These are phyloP conservation scores for Neurospora sp. DNA, from an alignment of 495 filamentous ascomycete species.

Conservation along the genomic window DNA sequence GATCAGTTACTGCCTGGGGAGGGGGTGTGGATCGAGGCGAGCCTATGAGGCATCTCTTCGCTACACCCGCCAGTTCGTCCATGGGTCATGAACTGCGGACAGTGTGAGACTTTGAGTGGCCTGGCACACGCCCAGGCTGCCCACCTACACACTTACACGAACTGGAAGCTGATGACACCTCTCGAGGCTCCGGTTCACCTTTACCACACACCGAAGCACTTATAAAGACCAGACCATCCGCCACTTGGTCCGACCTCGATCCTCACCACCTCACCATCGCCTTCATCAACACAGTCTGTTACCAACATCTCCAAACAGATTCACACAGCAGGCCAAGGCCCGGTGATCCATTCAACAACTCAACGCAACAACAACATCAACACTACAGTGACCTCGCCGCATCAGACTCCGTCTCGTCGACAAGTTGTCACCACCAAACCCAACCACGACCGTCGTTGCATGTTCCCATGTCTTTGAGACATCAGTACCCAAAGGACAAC, in stretches of 20 bases:
- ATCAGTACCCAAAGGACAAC: slow-evolving; percentile 20
- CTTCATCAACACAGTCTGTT: background rate
- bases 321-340: background rate
- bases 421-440: background rate
- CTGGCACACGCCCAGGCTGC: background rate
- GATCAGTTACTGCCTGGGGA: background rate
- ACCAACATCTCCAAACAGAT: background rate
- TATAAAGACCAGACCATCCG: background rate
- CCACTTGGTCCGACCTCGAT: background rate
- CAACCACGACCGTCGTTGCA: slow-evolving; percentile 5
- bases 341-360: background rate
- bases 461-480: slow-evolving; percentile 36
- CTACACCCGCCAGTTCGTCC: background rate
- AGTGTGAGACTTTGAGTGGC: background rate
- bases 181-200: background rate
- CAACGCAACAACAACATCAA: background rate
- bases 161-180: background rate
- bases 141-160: background rate
- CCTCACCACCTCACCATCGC: background rate
- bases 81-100: background rate
- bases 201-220: background rate
- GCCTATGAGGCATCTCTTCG: background rate
- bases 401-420: background rate
- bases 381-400: background rate
- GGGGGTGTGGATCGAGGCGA: background rate